Evolutionary conservation across 148 eudicot species (phyloP).

Genomic region (Nepenthes mirabilis): DNA sequence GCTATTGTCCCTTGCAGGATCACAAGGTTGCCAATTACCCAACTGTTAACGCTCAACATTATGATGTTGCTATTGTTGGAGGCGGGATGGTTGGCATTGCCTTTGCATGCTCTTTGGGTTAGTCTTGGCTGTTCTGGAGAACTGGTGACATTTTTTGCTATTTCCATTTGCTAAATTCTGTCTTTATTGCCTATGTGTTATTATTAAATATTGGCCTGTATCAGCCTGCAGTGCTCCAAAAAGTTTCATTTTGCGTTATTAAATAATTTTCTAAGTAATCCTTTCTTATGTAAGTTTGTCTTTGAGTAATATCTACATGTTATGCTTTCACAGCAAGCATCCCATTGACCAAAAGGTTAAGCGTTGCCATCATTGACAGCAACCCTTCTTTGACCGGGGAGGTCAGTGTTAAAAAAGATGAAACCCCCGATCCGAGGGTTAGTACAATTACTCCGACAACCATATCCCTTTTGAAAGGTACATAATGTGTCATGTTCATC

Average conservation of each 20-base stretch:
- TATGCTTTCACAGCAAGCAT: constrained; percentile 43
- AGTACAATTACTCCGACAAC: constrained; percentile 90
- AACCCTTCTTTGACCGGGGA: constrained; percentile 60
- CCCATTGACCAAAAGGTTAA: constrained; percentile 60
- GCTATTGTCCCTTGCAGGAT: constrained; percentile 21
- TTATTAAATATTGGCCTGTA: neutral
- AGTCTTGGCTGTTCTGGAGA: constrained; percentile 2
- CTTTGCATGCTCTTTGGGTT: constrained; percentile 88
- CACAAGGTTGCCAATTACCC: constrained; percentile 13
- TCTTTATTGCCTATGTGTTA: too few relatives aligned
- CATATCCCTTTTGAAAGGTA: constrained; percentile 79
- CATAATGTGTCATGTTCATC: constrained; percentile 1
- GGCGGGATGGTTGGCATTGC: constrained; percentile 99
- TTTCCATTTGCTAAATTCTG: neutral
- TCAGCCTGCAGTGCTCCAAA: neutral
- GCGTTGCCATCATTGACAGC: constrained; percentile 82
- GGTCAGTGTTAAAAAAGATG: constrained; percentile 41
- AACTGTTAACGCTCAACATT: constrained; percentile 27
- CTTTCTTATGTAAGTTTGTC: neutral
- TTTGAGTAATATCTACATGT: neutral
- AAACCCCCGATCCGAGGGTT: constrained; percentile 91
- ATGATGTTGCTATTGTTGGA: constrained; percentile 93
- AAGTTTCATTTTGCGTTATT: neutral
- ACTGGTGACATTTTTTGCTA: neutral
- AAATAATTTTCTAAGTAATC: neutral